A percentile compares a stretch with the other conserved stretches of the same genome.
Conservation (phyloP, 352 stramenopile genomes). For the Phytophthora macrochlamydospora region DNA sequence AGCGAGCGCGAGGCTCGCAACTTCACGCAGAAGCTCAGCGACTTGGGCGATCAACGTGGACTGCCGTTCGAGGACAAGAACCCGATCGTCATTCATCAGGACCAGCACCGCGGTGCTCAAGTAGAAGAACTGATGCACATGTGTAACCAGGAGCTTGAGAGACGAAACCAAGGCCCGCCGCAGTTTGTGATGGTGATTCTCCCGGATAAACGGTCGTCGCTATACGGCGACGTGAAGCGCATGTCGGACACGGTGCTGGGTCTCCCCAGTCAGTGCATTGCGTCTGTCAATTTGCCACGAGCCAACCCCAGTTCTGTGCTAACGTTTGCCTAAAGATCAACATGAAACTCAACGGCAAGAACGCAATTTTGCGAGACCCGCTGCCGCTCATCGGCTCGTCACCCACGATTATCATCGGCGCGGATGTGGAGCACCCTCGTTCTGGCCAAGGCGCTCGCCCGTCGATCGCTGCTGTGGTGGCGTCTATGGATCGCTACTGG, state of each 20-base stretch:
- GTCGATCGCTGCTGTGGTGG: slow-evolving; percentile 71
- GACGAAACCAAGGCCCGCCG: slow-evolving; percentile 19
- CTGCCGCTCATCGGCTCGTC: slow-evolving; percentile 39
- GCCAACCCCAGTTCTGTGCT: slow-evolving; percentile 42
- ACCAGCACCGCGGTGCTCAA: slow-evolving; percentile 27
- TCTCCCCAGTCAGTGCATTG: slow-evolving; percentile 65
- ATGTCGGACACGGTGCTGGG: slow-evolving; percentile 62
- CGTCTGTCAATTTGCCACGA: slow-evolving; percentile 37
- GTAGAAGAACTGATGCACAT: slow-evolving; percentile 68
- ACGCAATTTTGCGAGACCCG: slow-evolving; percentile 42
- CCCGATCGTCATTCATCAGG: slow-evolving; percentile 42
- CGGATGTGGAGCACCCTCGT: slow-evolving; percentile 64
- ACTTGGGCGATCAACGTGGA: slow-evolving; percentile 33
- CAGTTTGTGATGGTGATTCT: slow-evolving; percentile 67
- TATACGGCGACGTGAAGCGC: slow-evolving; percentile 70
- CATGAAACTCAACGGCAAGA: slow-evolving; percentile 63
- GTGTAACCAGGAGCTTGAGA: slow-evolving; percentile 48
- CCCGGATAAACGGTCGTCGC: slow-evolving; percentile 33
- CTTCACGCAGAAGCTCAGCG: slow-evolving; percentile 42
- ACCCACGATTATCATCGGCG: slow-evolving; percentile 75
- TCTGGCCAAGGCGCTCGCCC: slow-evolving; percentile 44
- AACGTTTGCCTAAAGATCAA: slow-evolving; percentile 76
- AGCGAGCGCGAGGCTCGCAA: slow-evolving; percentile 30
- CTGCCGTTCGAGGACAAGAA: slow-evolving; percentile 45
- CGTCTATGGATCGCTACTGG: slow-evolving; percentile 62